These are phyloP conservation scores for Phyllosticta citribraziliensis DNA, from an alignment of 2,329 filamentous ascomycete genomes.

Conservation along the genomic window DNA sequence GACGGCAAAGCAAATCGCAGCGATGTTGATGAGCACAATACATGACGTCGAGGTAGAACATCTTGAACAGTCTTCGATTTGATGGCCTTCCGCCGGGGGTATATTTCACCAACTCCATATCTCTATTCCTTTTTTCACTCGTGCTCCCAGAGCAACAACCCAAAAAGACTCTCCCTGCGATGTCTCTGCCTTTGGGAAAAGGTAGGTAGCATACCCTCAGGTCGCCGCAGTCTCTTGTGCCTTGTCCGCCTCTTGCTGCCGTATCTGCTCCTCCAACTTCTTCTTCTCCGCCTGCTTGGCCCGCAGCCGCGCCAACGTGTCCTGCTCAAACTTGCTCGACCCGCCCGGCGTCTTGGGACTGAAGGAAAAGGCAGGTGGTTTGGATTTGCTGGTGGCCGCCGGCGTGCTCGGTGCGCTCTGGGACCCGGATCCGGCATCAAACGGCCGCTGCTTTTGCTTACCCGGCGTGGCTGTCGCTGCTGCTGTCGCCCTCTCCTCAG, in stretches of 20 bases:
- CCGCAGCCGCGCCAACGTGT: constrained; percentile 36
- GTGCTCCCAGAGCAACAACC: neutral
- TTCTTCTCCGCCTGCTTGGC: constrained; percentile 31
- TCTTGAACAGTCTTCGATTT: too few relatives aligned
- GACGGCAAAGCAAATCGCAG: too few relatives aligned
- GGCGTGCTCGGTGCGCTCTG: constrained; percentile 22
- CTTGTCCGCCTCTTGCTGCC: constrained; percentile 25
- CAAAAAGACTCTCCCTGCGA: neutral
- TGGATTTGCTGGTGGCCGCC: constrained; percentile 18
- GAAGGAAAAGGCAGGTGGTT: constrained; percentile 32
- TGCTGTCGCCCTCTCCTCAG: neutral
- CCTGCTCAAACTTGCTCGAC: constrained; percentile 27
- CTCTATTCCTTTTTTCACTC: too few relatives aligned
- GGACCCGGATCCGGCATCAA: neutral
- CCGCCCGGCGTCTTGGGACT: constrained; percentile 22
- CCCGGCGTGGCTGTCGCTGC: constrained; percentile 1
- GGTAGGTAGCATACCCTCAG: neutral
- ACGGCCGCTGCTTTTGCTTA: constrained; percentile 11
- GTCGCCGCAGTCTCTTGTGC: neutral
- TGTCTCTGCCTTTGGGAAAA: too few relatives aligned
- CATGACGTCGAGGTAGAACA: too few relatives aligned
- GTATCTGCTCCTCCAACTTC: constrained; percentile 34
- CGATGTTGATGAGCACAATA: too few relatives aligned
- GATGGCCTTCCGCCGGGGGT: too few relatives aligned
- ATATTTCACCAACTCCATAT: too few relatives aligned